Evolutionary conservation across 2,329 filamentous ascomycete species (phyloP).

Genomic region (Penicillium capsulatum): DNA sequence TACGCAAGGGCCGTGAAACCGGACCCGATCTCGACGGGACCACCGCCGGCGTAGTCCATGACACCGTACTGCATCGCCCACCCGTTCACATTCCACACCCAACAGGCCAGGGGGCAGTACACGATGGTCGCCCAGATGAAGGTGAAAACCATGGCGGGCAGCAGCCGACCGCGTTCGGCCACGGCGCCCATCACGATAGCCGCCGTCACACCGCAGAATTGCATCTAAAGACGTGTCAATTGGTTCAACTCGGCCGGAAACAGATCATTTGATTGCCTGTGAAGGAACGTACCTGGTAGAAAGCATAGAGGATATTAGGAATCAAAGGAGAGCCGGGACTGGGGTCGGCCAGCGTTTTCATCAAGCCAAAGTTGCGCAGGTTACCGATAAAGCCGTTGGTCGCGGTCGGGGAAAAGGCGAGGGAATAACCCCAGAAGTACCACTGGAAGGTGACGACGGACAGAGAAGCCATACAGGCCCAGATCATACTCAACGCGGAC

Average conservation of each 20-base stretch:
- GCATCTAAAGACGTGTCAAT: constrained; percentile 60
- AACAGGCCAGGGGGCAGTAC: constrained; percentile 94
- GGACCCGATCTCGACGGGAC: constrained; percentile 94
- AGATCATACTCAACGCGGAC: constrained; percentile 93
- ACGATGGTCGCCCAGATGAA: constrained; percentile 97
- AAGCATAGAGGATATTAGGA: constrained; percentile 84
- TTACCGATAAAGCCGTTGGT: constrained; percentile 91
- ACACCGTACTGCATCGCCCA: constrained; percentile 91
- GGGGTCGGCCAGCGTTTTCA: constrained; percentile 76
- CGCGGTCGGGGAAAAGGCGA: constrained; percentile 79
- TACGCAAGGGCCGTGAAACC: constrained; percentile 92
- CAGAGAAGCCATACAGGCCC: constrained; percentile 92
- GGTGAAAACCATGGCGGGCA: constrained; percentile 90
- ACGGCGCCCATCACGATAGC: constrained; percentile 89
- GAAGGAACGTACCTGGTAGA: constrained; percentile 73
- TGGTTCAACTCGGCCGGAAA: too few relatives aligned
- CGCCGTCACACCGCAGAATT: constrained; percentile 91
- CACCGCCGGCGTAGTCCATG: constrained; percentile 92
- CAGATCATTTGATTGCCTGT: too few relatives aligned
- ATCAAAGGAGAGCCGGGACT: constrained; percentile 84
- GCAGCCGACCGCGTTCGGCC: constrained; percentile 85
- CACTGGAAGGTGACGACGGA: constrained; percentile 94
- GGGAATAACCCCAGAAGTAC: constrained; percentile 99
- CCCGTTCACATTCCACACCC: constrained; percentile 92
- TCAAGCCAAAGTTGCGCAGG: constrained; percentile 81